Evolutionary conservation across 1,284 basidiomycete species (phyloP).

Genomic region (Trichosporon asahii): DNA sequence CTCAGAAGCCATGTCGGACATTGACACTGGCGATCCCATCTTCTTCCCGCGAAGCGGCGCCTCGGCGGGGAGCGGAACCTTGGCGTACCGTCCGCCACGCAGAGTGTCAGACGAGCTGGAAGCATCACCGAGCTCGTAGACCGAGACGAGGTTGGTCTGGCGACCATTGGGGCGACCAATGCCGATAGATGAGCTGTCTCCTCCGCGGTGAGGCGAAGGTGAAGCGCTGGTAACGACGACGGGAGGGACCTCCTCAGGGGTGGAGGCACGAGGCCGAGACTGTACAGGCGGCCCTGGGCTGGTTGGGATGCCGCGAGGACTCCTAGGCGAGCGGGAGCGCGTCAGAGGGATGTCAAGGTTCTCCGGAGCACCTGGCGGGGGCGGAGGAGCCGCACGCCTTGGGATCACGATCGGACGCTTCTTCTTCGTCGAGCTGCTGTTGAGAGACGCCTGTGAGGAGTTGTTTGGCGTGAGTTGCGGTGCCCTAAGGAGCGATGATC

Average conservation of each 20-base stretch:
- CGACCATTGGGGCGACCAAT: background rate
- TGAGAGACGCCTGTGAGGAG: background rate
- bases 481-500: background rate
- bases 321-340: slow-evolving; percentile 1
- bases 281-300: background rate
- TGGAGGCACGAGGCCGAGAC: background rate
- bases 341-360: slow-evolving; percentile 3
- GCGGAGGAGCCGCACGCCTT: slow-evolving; percentile 35
- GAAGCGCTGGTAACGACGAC: slow-evolving; percentile 3
- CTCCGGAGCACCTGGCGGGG: slow-evolving; percentile 25
- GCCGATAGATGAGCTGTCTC: background rate
- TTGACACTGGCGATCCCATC: slow-evolving; percentile 8
- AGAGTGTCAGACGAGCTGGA: background rate
- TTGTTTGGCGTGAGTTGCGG: background rate
- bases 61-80: background rate
- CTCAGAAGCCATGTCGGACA: slow-evolving; percentile 1
- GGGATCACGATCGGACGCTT: slow-evolving; percentile 35
- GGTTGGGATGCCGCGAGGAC: background rate
- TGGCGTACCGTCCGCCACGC: background rate
- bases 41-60: background rate
- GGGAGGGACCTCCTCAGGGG: slow-evolving; percentile 2
- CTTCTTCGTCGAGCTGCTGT: slow-evolving; percentile 28
- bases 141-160: slow-evolving; percentile 1
- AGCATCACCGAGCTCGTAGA: background rate
- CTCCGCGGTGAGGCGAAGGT: slow-evolving; percentile 6